Evolutionary conservation across 768 basidiomycete species (phyloP).

Genomic region (Chlorophyllum brunneum): DNA sequence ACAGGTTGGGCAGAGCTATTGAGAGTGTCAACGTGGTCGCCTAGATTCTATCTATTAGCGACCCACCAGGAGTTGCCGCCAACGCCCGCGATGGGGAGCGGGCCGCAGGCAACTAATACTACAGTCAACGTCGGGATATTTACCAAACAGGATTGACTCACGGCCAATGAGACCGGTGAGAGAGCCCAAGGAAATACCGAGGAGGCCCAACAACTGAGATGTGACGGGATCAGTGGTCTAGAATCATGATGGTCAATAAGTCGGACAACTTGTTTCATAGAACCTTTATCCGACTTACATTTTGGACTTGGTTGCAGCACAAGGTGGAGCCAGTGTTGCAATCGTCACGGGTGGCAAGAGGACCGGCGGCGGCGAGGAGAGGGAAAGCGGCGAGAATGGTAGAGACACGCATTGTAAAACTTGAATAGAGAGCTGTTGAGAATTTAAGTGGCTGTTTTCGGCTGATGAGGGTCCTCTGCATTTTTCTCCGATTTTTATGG

Average conservation of each 20-base stretch:
- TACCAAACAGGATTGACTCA: background rate
- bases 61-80: slow-evolving; percentile 22
- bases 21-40: background rate
- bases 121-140: background rate
- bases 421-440: no score
- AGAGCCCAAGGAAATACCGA: slow-evolving; percentile 12
- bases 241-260: no score
- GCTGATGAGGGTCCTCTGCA: no score
- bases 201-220: slow-evolving; percentile 6
- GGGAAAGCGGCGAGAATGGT: slow-evolving; percentile 16
- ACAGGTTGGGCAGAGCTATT: slow-evolving; percentile 7
- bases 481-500: no score
- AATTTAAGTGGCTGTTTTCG: no score
- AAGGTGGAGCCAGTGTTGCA: slow-evolving; percentile 18
- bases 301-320: slow-evolving; percentile 19
- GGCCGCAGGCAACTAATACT: slow-evolving; percentile 20
- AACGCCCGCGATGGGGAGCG: slow-evolving; percentile 21
- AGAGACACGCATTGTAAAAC: slow-evolving; percentile 17
- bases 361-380: slow-evolving; percentile 19
- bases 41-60: background rate
- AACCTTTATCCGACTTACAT: slow-evolving; percentile 11
- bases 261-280: no score
- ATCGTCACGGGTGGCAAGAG: slow-evolving; percentile 12
- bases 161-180: slow-evolving; percentile 21
- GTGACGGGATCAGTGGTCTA: no score